Evolutionary conservation across 2,329 filamentous ascomycete species (phyloP), one percentile per base, ranked within the genome.

Genomic region (Microsporum audouinii): DNA sequence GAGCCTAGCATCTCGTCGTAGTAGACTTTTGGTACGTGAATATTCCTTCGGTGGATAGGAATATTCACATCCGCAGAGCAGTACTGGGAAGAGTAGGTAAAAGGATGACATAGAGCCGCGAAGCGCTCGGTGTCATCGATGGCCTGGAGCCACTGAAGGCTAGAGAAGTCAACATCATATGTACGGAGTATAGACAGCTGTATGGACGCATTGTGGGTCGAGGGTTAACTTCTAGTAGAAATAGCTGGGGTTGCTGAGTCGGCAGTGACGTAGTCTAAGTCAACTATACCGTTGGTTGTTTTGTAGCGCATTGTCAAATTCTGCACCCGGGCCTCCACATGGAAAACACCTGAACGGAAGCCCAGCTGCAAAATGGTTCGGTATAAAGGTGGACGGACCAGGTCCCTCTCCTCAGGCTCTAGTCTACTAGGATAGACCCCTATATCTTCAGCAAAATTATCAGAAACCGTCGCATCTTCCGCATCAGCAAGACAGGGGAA

Each of bases 401-500:
- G n/a, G 17, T 56, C 51, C n/a, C 5, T 29, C 31, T 56, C 51
- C 51, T 56, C n/a, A 0, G 14, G n/a, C 4, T 49, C 43, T 23
- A 23, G 17, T 23, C 17, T 23, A 23, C 17, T 23, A 23, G 17
- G 17, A 23, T 23, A 23, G n/a, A 29, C 27, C 43, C n/a, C 43
- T 29, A 49, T 17, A 49, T 17, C n/a, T 17, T 49, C 43, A n/a
- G 6, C 43, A 29, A 29, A 58, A n/a, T 43, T 53, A 23, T 36
- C 41, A 10, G 31, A n/a, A n/a, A 38, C 34, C 1, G 23, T 41
- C 23, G 7, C 23, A 29, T 53, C 39, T 1, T 47, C 60, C 0
- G 23, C 39, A 53, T 74, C 71, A 2, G 62, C 74, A 1, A 60
- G 58, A 47, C 66, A 68, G 5, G 76, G 75, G 57, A 75, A 73